Conservation (phyloP, 2,329 filamentous ascomycete species). For the Didymellaceae sp. region DNA sequence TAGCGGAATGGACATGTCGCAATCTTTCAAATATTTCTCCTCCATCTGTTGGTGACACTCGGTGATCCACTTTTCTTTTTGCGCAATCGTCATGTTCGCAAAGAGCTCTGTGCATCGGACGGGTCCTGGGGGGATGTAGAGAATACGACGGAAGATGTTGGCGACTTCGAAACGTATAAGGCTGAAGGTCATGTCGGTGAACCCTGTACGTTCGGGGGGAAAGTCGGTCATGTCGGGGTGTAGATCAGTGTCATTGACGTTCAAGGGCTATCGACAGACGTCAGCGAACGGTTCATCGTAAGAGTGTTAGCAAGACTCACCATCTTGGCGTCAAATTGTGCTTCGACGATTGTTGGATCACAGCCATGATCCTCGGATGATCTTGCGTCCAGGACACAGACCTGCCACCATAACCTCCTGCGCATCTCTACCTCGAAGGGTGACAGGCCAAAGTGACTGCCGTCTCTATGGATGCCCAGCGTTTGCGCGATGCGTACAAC, state of each 20-base stretch:
- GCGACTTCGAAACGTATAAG: conserved; percentile 62
- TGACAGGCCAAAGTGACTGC: conserved; percentile 59
- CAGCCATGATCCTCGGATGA: conserved; percentile 69
- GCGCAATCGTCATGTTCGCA: conserved; percentile 52
- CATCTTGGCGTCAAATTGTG: conserved; percentile 66
- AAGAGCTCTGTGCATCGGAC: conserved; percentile 53
- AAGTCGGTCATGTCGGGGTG: conserved; percentile 57
- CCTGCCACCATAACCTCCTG: conserved; percentile 66
- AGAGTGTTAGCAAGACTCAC: conserved; percentile 18
- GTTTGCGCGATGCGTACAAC: conserved; percentile 65
- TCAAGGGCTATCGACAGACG: conserved; percentile 52
- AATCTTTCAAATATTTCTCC: conserved; percentile 57
- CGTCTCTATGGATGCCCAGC: conserved; percentile 66
- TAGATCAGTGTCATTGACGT: conserved; percentile 63
- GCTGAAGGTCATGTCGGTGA: conserved; percentile 65
- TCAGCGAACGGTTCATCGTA: conserved; percentile 3
- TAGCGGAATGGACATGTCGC: conserved; percentile 63
- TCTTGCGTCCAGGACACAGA: conserved; percentile 65
- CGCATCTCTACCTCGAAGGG: conserved; percentile 69
- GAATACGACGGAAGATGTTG: conserved; percentile 55
- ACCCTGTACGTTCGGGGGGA: conserved; percentile 57
- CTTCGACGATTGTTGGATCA: conserved; percentile 64
- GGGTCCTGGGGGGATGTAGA: conserved; percentile 53
- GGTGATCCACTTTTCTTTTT: conserved; percentile 59
- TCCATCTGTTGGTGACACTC: conserved; percentile 57